phyloP scores from a whole-genome alignment of 2,329 filamentous ascomycete species.

The Colletotrichum neosansevieriae region DNA sequence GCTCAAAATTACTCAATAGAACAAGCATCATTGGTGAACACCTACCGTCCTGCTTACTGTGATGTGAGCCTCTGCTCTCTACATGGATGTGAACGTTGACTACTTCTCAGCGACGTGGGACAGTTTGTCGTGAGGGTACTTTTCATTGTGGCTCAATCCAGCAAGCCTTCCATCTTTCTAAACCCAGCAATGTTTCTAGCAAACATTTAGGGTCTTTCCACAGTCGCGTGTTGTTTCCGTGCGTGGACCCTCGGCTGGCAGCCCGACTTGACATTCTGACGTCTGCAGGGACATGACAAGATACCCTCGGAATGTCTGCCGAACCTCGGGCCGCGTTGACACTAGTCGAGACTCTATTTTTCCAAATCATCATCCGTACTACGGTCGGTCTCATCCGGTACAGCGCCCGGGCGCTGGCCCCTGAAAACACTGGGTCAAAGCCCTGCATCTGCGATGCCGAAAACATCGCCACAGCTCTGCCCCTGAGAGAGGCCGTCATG shows the following conservation, averaged over 20 bases:
- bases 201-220: not conserved
- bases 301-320: not conserved
- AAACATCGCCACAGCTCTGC: not conserved
- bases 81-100: too few relatives aligned
- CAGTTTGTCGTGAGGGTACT: not conserved
- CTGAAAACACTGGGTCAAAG: not conserved
- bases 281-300: constrained; percentile 11
- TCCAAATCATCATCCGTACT: constrained; percentile 13
- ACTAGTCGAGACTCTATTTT: not conserved
- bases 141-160: not conserved
- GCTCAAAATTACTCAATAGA: constrained; percentile 19
- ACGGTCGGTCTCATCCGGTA: constrained; percentile 8
- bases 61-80: too few relatives aligned
- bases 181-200: not conserved
- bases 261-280: constrained; percentile 8
- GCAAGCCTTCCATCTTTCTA: not conserved
- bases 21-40: constrained; percentile 6
- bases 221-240: not conserved
- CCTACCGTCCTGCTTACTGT: not conserved
- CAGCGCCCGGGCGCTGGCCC: not conserved
- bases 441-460: not conserved
- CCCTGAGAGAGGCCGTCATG: not conserved
- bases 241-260: not conserved
- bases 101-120: too few relatives aligned
- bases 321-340: constrained; percentile 4